Evolutionary conservation across 2,329 filamentous ascomycete species (phyloP), one percentile per base, ranked within the genome.

Genomic region (Colletotrichum musicola): DNA sequence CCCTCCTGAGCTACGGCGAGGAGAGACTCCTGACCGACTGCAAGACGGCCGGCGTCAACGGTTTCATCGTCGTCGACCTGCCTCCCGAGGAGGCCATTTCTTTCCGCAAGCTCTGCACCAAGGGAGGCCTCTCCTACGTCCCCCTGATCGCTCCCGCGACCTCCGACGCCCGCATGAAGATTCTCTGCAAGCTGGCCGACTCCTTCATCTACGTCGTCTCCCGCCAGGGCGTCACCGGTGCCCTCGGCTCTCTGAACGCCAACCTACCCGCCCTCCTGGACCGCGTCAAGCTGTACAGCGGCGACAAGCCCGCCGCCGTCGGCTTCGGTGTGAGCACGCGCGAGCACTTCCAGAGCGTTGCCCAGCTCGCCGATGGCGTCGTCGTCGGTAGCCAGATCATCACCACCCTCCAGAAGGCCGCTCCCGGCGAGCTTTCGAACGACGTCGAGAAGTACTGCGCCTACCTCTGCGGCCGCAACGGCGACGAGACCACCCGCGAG

Each of bases 121-220:
- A 86, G 76, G 93, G 90, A 78, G 91, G 91, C 9, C 89, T 99
- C 40, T 98, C 95, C 6, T 99, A 98, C 78, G 93, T 99, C 14
- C 96, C 96, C n/a, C 86, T 99, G 61, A 98, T 99, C 74, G 95
- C 96, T 0, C 96, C 96, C 6, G 90, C 95, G 12, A 98, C 96
- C 1, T 97, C 94, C 6, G 94, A 98, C 74, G 86, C 89, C 72
- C 93, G 96, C 76, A 97, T 99, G 95, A 95, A 93, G 82, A 88
- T 98, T 47, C 91, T 99, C 13, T 99, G 96, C 88, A 90, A 93
- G 79, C 95, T 99, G 71, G 96, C 96, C 77, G 95, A 98, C 82
- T 98, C 95, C 4, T 99, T 98, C 84, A 97, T 99, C 82, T 99
- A 99, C 79, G 95, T 99, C 70, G 96, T 99, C 64, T 98, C 95